Conservation (phyloP, 805 yeast species). For the Ogataea nitratoaversa region DNA sequence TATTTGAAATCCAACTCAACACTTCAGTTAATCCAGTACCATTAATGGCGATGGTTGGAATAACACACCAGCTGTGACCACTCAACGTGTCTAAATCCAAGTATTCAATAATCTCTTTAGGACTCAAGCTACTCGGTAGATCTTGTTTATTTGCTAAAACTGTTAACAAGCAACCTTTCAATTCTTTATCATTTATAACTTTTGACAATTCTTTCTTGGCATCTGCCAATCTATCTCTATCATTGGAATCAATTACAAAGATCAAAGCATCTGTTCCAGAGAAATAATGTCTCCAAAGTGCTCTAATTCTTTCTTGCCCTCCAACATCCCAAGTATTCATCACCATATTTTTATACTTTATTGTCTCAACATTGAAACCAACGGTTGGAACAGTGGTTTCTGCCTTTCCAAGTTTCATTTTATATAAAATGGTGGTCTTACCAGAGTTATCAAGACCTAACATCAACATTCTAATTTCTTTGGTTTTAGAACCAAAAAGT, state of each 20-base stretch:
- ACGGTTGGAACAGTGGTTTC: conserved; percentile 86
- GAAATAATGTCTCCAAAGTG: conserved; percentile 93
- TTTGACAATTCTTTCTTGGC: conserved; percentile 73
- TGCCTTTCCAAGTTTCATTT: conserved; percentile 71
- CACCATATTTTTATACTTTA: conserved; percentile 40
- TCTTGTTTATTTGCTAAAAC: conserved; percentile 91
- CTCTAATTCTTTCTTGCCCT: conserved; percentile 90
- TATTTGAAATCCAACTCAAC: conserved; percentile 76
- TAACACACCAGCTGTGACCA: conserved; percentile 83
- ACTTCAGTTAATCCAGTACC: conserved; percentile 91
- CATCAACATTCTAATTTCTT: conserved; percentile 63
- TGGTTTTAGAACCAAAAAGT: conserved; percentile 17
- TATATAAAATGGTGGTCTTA: conserved; percentile 82
- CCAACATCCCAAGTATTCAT: conserved; percentile 85
- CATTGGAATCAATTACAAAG: conserved; percentile 91
- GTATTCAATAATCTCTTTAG: conserved; percentile 73
- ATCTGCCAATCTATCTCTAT: conserved; percentile 69
- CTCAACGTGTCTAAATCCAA: conserved; percentile 58
- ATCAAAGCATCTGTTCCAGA: conserved; percentile 90
- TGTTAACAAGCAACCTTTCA: conserved; percentile 71
- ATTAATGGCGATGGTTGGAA: conserved; percentile 84
- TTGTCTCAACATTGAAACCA: conserved; percentile 81
- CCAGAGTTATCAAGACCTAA: conserved; percentile 93
- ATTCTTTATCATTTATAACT: conserved; percentile 78
- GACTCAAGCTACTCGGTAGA: conserved; percentile 63